phyloP scores from a whole-genome alignment of 2,329 filamentous ascomycete genomes.

The Verticillium nonalfalfae region DNA sequence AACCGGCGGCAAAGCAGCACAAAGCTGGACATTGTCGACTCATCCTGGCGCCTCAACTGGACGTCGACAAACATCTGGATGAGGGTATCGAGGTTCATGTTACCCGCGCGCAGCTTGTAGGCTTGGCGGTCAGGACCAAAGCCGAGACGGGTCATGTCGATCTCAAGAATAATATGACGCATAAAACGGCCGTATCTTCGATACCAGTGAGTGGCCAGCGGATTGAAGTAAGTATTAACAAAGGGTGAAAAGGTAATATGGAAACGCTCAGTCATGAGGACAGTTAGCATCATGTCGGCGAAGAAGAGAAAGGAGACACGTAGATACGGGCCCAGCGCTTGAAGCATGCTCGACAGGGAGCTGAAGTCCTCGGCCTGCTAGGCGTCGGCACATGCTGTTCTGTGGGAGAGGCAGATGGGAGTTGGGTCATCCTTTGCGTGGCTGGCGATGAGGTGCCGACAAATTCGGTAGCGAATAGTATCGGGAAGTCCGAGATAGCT shows the following conservation, averaged over 20 bases:
- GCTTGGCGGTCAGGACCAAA: constrained; percentile 21
- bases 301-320: constrained; percentile 26
- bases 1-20: constrained; percentile 28
- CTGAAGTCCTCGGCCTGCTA: constrained; percentile 29
- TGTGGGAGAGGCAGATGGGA: constrained; percentile 21
- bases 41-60: constrained; percentile 14
- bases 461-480: constrained; percentile 19
- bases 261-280: constrained; percentile 27
- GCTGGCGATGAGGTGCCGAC: constrained; percentile 6
- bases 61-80: constrained; percentile 20
- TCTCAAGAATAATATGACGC: constrained; percentile 28
- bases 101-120: constrained; percentile 14
- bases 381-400: constrained; percentile 17
- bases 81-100: constrained; percentile 17
- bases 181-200: constrained; percentile 27
- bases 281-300: constrained; percentile 26
- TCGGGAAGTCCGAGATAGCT: constrained; percentile 19
- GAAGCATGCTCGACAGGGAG: constrained; percentile 18
- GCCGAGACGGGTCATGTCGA: constrained; percentile 31
- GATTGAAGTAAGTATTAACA: constrained; percentile 21
- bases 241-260: constrained; percentile 32
- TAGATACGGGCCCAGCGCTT: constrained; percentile 16
- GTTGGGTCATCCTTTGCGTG: constrained; percentile 5
- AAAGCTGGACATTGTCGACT: constrained; percentile 17
- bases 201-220: constrained; percentile 27